Conservation (phyloP, 1,139 yeast species). For the Entelexis sorbosivorans region DNA sequence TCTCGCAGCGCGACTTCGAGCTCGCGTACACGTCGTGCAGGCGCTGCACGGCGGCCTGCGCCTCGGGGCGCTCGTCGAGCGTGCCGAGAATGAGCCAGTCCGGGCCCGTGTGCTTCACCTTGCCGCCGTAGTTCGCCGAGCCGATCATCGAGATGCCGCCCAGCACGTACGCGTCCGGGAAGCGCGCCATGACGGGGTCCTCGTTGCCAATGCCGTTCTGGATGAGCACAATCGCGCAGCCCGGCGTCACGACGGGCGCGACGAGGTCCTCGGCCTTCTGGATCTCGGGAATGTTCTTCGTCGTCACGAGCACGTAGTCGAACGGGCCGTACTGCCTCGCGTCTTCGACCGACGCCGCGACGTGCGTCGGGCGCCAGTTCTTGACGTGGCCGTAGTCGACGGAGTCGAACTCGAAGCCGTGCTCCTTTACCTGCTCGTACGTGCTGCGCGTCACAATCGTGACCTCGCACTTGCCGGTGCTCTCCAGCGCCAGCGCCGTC, state of each 20-base stretch:
- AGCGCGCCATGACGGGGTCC: constrained; percentile 44
- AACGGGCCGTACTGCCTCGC: constrained; percentile 41
- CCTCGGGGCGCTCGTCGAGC: constrained; percentile 34
- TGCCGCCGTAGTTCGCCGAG: constrained; percentile 47
- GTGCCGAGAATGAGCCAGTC: constrained; percentile 50
- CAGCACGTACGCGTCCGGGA: constrained; percentile 48
- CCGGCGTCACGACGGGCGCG: constrained; percentile 42
- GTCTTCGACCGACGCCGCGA: constrained; percentile 34
- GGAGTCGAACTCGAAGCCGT: constrained; percentile 53
- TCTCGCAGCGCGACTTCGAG: constrained; percentile 34
- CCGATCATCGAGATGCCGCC: constrained; percentile 64
- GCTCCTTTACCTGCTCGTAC: constrained; percentile 40
- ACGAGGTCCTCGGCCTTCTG: constrained; percentile 49
- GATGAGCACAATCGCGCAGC: constrained; percentile 46
- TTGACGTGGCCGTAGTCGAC: constrained; percentile 47
- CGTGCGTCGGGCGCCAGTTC: constrained; percentile 42
- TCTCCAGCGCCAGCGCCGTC: constrained; percentile 50
- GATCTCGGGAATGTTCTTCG: constrained; percentile 66
- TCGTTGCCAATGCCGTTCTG: constrained; percentile 75
- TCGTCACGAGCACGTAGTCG: constrained; percentile 57
- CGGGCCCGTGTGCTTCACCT: constrained; percentile 39
- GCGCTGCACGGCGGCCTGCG: constrained; percentile 30
- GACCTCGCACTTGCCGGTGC: constrained; percentile 41
- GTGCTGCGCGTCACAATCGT: constrained; percentile 58
- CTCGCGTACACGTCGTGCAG: constrained; percentile 44